phyloP scores from a whole-genome alignment of 495 filamentous ascomycete species.

The Letharia lupina region DNA sequence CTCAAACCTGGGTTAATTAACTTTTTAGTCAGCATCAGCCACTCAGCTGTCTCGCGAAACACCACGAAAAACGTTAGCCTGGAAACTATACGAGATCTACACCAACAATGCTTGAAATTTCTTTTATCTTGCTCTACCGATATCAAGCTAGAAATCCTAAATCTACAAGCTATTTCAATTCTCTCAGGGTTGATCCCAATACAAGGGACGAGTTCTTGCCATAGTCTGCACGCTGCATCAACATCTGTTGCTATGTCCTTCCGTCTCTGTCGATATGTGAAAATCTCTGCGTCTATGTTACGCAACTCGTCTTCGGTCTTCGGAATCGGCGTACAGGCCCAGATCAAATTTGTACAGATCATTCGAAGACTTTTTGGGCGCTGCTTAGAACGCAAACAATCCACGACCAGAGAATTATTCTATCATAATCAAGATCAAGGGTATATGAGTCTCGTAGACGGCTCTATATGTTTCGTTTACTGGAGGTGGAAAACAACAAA shows the following conservation, averaged over 20 bases:
- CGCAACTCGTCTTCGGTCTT: background rate
- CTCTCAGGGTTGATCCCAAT: background rate
- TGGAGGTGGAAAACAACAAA: background rate
- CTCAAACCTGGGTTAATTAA: background rate
- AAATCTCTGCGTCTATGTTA: background rate
- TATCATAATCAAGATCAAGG: background rate
- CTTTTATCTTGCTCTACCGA: background rate
- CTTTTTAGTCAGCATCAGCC: background rate
- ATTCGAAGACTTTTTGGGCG: background rate
- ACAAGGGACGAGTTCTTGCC: background rate
- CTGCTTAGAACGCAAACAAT: background rate
- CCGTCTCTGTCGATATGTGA: background rate
- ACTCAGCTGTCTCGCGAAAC: background rate
- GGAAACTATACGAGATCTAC: background rate
- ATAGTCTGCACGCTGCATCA: background rate
- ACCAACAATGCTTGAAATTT: no score
- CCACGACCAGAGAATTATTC: background rate
- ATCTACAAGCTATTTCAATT: background rate
- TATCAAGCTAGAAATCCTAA: no score
- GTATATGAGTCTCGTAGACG: background rate
- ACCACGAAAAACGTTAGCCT: background rate
- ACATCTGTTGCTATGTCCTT: background rate
- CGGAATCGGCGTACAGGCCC: background rate
- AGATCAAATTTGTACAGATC: background rate
- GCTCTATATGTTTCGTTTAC: background rate